Evolutionary conservation across 495 filamentous ascomycete genomes (phyloP).

Genomic region (Hypoxylon subgilvum): DNA sequence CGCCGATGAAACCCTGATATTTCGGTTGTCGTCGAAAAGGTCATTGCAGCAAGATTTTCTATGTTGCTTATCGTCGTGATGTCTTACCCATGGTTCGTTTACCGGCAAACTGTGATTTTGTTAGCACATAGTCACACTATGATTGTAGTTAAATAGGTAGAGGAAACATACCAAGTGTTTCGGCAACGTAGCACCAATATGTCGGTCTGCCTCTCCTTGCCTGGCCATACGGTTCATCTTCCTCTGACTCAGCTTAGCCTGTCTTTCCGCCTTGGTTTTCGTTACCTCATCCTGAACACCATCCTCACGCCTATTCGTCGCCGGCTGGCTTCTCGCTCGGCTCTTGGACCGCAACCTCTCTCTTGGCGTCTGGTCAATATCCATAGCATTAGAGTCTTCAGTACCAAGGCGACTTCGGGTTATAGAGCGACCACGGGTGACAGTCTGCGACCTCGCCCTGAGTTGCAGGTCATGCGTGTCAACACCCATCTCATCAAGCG

Average conservation of each 20-base stretch:
- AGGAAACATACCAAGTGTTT: conserved; percentile 83
- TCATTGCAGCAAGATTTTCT: conserved; percentile 13
- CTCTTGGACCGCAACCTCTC: conserved; percentile 77
- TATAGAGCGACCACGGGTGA: conserved; percentile 69
- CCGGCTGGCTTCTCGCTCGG: conserved; percentile 74
- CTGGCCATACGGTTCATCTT: conserved; percentile 98
- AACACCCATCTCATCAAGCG: conserved; percentile 82
- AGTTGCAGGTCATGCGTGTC: conserved; percentile 75
- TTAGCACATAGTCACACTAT: conserved; percentile 38
- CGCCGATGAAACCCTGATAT: conserved; percentile 18
- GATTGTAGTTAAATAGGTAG: neutral
- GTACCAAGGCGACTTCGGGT: conserved; percentile 55
- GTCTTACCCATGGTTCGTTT: conserved; percentile 41
- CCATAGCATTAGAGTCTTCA: conserved; percentile 77
- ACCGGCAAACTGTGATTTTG: conserved; percentile 35
- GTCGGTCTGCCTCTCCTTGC: conserved; percentile 94
- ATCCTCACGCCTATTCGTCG: conserved; percentile 81
- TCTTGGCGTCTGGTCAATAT: conserved; percentile 71
- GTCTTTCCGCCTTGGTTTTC: conserved; percentile 79
- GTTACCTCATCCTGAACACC: conserved; percentile 68
- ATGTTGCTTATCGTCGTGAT: conserved; percentile 42
- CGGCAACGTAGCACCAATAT: conserved; percentile 77
- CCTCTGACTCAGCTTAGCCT: conserved; percentile 89
- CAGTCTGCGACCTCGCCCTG: conserved; percentile 66
- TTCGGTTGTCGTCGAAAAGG: conserved; percentile 9